phyloP scores from a whole-genome alignment of 805 yeast genomes.

The Metschnikowia peoriensis region DNA sequence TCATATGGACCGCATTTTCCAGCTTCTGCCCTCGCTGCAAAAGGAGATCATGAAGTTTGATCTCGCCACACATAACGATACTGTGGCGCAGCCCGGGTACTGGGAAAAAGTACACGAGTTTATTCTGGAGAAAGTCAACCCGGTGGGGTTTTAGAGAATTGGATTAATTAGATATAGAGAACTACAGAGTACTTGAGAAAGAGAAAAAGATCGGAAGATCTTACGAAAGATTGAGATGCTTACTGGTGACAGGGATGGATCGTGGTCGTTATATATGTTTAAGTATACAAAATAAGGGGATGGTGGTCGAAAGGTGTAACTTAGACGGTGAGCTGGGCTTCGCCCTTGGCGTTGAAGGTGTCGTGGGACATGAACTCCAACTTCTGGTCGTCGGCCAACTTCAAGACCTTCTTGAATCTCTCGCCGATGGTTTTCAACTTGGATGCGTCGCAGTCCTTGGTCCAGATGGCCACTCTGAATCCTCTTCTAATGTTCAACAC shows the following conservation, averaged over 20 bases:
- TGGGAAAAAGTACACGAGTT: slow-evolving; percentile 72
- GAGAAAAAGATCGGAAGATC: no score
- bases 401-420: slow-evolving; percentile 81
- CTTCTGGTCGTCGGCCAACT: slow-evolving; percentile 68
- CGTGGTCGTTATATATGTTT: slow-evolving; percentile 19
- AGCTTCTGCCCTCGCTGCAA: slow-evolving; percentile 45
- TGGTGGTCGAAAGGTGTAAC: neutral
- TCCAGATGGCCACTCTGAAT: slow-evolving; percentile 90
- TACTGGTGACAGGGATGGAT: neutral
- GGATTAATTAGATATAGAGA: neutral
- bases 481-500: slow-evolving; percentile 81
- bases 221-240: neutral
- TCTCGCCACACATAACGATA: slow-evolving; percentile 78
- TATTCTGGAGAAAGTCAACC: slow-evolving; percentile 42
- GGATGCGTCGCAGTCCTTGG: slow-evolving; percentile 67
- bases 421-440: slow-evolving; percentile 75
- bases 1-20: slow-evolving; percentile 69
- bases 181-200: neutral
- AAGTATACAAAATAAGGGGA: slow-evolving; percentile 12
- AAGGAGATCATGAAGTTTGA: slow-evolving; percentile 57
- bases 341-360: slow-evolving; percentile 43
- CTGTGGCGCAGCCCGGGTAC: slow-evolving; percentile 69
- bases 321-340: slow-evolving; percentile 21
- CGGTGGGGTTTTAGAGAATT: slow-evolving; percentile 26
- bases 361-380: slow-evolving; percentile 79